Base-by-base conservation (phyloP, 1,139 yeast genomes). In the Taphrina flavorubra region DNA sequence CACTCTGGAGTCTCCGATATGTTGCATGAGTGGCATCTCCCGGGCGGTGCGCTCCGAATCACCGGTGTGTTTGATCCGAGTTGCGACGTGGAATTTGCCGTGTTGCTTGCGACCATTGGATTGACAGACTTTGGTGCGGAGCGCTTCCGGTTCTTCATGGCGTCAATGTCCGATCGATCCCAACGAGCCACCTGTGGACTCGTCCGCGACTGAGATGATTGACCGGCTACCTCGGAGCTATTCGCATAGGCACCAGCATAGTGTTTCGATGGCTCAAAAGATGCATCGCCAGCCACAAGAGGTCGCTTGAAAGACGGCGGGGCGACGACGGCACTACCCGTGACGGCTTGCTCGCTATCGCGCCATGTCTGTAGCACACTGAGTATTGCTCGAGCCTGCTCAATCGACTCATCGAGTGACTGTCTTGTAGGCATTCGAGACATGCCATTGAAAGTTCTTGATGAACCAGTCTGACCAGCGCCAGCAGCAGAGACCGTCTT, bases 1-100 rank as follows among this genome's bases (percentile, higher is more conserved):
- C 95, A 89, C 76, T 89, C 95, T 0, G 95, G 94, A 0, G 95
- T 89, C 68, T 86, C 88, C 6, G 86, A 83, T 20, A 89, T 86
- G 1, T 90, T 90, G 77, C 96, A 89, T 72, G 84, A 86, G 51
- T 76, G 75, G 71, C 87, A 84, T 6, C 44, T 74, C 20, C 71
- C 71, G 10, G 73, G 72, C 20, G 65, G 71, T 8, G 68, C 57
- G 11, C 68, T 65, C 13, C 71, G 63, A 36, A 56, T 18, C 14
- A 49, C 64, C 11, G 58, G 58, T 5, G 10, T n/a, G n/a, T 47
- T 39, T 7, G 47, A 8, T 47, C 25, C 47, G 20, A 36, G 58
- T n/a, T 20, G 39, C 13, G 60, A 47, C 51, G 69, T 20, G 11
- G 51, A 42, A 6, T 34, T 37, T 11, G 68, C 20, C 36, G 20